Evolutionary conservation across 2,329 filamentous ascomycete genomes (phyloP), one percentile per base, ranked within the genome.

Genomic region (Sphaceloma murrayae): DNA sequence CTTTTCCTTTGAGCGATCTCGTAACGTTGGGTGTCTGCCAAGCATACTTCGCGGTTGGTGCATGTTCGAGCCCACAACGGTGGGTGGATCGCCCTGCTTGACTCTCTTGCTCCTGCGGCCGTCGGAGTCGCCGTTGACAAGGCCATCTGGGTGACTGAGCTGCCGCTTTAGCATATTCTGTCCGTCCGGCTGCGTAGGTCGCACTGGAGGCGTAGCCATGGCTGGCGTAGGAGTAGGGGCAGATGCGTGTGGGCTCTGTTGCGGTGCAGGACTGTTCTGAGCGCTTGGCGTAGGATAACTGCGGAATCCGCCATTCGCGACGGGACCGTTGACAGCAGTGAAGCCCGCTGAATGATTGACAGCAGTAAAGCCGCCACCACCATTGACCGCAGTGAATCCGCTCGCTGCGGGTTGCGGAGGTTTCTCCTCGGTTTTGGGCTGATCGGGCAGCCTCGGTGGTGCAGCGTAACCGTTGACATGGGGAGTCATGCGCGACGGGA

Each of bases 61-160:
- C 87, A 96, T 96, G 65, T 96, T 87, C 43, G 89, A 96, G 45
- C 91, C 91, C 52, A 87, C 87, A 53, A 98, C 86, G 24, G 85
- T 94, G 32, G 89, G 86, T 26, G 72, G 68, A 32, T 64, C 65
- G 59, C 77, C 69, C 72, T 93, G 94, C 63, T 91, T 94, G 9
- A 94, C 71, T 32, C 91, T 79, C 67, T 98, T 98, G 63, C 88
- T 95, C 47, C 89, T 80, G 50, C 91, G 77, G 51, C 66, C 67
- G 45, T 63, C 63, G 31, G 60, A 59, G 30, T 70, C 67, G 27
- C 82, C 85, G 49, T 68, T 73, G 34, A 75, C 75, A 52, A 68
- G 69, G 39, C 86, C 82, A 11, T 69, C 66, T 0, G 54, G 54
- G 4, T 68, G 65, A 45, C 63, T 63, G 19, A 85, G 69, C 47